These are phyloP conservation scores for Furcasterigmium sp. DNA, from an alignment of 2,329 filamentous ascomycete genomes.

Conservation along the genomic window DNA sequence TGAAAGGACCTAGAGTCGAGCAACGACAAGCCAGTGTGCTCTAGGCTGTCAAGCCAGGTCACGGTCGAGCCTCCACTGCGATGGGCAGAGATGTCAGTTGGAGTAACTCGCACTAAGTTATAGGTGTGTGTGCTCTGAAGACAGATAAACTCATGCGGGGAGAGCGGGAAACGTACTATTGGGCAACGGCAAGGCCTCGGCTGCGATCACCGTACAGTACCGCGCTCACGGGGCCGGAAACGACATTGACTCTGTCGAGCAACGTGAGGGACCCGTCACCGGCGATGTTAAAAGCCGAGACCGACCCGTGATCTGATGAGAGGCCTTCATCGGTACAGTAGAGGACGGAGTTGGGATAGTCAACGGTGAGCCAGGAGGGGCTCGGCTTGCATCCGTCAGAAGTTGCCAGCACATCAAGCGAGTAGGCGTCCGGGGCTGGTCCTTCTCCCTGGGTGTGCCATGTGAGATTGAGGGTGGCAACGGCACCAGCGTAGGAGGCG, in stretches of 20 bases:
- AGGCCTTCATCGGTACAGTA: conserved; percentile 59
- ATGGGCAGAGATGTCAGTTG: background rate
- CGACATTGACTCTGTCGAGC: conserved; percentile 27
- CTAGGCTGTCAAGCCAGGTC: conserved; percentile 37
- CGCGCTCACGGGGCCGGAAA: conserved; percentile 37
- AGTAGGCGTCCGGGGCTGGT: conserved; percentile 14
- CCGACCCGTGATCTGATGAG: conserved; percentile 37
- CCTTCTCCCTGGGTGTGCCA: conserved; percentile 14
- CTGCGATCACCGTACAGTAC: conserved; percentile 35
- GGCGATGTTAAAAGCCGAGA: conserved; percentile 34
- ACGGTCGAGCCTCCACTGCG: conserved; percentile 33
- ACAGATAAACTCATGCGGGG: too few species aligned
- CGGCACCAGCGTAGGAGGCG: conserved; percentile 40
- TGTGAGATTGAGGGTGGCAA: conserved; percentile 42
- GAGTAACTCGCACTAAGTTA: too few species aligned
- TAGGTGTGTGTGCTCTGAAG: too few species aligned
- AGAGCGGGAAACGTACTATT: conserved; percentile 33
- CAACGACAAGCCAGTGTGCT: conserved; percentile 26
- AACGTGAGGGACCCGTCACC: conserved; percentile 30
- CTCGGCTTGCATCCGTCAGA: conserved; percentile 44
- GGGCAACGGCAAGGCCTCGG: conserved; percentile 34
- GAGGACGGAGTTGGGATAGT: conserved; percentile 40
- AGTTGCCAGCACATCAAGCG: conserved; percentile 35
- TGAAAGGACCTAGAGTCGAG: conserved; percentile 33
- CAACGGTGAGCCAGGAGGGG: conserved; percentile 57